Base-by-base conservation (phyloP, 495 filamentous ascomycete genomes). In the Aspergillus sclerotiicarbonarius region DNA sequence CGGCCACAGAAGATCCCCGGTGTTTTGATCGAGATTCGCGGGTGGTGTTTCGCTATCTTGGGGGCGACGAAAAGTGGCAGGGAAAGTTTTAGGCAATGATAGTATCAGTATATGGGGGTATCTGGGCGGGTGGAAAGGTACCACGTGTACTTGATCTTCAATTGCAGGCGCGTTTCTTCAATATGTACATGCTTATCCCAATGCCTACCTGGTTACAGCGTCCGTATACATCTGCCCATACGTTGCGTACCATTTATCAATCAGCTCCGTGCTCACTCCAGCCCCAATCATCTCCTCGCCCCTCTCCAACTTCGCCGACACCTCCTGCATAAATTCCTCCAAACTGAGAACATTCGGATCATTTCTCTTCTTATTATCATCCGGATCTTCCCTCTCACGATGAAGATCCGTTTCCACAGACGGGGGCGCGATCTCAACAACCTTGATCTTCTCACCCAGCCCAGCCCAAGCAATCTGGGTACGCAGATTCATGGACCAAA, bases 11-110 rank as follows among this genome's bases (percentile, higher is more conserved):
- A 50, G 75, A 79, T 62, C 52, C 57, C n/a, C 58, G 70, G 29
- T 84, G 78, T 65, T 68, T 57, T 44, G 76, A 76, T 57, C 54
- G 76, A 61, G 81, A 85, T 62, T 80, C 77, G 30, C 72, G 80
- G 44, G 79, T 85, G 9, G 74, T 83, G 29, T 85, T 76, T 71
- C 63, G 80, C 43, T 79, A 72, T 62, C 54, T 84, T 18, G 79
- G 79, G 0, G 78, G 80, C 0, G 62, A 69, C 21, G 81, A 83
- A 64, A 65, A 80, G 15, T 82, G 76, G 81, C 47, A 31, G 48
- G 33, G 29, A 19, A 57, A 16, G 1, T 57, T 53, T 37, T n/a
- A n/a, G n/a, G n/a, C n/a, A n/a, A n/a, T n/a, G n/a, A n/a, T n/a
- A n/a, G n/a, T n/a, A n/a, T n/a, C n/a, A n/a, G n/a, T n/a, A n/a